Conservation (phyloP, 495 filamentous ascomycete species). For the Hypoxylon intermedium region DNA sequence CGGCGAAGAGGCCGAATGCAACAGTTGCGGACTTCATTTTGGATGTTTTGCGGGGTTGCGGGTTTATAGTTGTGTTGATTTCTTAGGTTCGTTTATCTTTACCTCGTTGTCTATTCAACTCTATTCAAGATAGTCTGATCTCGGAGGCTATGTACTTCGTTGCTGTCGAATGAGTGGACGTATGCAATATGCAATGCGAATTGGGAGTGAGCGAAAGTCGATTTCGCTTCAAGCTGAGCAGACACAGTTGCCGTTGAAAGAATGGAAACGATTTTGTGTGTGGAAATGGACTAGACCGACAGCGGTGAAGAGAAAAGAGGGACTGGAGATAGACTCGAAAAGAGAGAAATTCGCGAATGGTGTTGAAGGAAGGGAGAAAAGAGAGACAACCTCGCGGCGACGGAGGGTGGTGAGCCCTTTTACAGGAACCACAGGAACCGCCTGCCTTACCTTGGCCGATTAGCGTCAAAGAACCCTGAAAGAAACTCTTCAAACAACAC, state of each 20-base stretch:
- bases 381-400: constrained; percentile 21
- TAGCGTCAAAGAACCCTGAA: constrained; percentile 18
- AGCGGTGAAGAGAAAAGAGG: constrained; percentile 43
- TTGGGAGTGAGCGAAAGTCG: constrained; percentile 54
- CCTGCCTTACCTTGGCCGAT: constrained; percentile 25
- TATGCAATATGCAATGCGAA: constrained; percentile 41
- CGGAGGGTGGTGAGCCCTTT: constrained; percentile 38
- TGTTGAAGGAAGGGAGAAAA: constrained; percentile 32
- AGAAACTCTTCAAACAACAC: constrained; percentile 6
- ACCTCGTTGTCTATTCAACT: constrained; percentile 25
- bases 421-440: constrained; percentile 28
- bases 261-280: constrained; percentile 32
- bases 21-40: constrained; percentile 58
- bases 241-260: constrained; percentile 51
- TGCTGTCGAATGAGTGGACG: constrained; percentile 44
- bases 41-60: constrained; percentile 21
- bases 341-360: constrained; percentile 31
- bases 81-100: constrained; percentile 24
- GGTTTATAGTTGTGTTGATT: constrained; percentile 20
- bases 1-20: constrained; percentile 54
- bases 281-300: constrained; percentile 39
- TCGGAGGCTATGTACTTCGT: constrained; percentile 40
- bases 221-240: constrained; percentile 53
- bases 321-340: constrained; percentile 44
- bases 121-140: constrained; percentile 40